These are phyloP conservation scores for Sugiyamaella novakii DNA, from an alignment of 1,139 yeast genomes.

Conservation along the genomic window DNA sequence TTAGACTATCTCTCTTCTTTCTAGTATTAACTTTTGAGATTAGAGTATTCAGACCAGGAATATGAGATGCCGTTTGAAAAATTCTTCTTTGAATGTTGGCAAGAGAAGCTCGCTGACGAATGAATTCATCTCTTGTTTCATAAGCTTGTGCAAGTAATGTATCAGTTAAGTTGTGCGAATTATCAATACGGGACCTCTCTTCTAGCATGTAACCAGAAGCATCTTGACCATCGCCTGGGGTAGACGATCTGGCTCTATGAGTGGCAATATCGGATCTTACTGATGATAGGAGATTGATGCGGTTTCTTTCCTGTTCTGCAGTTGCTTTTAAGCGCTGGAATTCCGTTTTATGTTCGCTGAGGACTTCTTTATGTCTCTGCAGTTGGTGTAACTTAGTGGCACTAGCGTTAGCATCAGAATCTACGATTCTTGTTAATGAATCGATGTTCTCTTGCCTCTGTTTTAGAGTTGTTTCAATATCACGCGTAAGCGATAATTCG, in stretches of 20 bases:
- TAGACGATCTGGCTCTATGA: conserved; percentile 50
- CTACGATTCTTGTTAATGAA: conserved; percentile 50
- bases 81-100: conserved; percentile 66
- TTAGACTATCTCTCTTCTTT: conserved; percentile 82
- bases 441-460: conserved; percentile 49
- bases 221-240: conserved; percentile 41
- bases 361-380: conserved; percentile 75
- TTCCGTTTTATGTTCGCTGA: conserved; percentile 69
- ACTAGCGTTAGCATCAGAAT: conserved; percentile 60
- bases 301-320: conserved; percentile 73
- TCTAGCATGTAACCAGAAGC: conserved; percentile 69
- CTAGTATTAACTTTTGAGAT: conserved; percentile 83
- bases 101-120: conserved; percentile 67
- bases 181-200: conserved; percentile 74
- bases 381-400: conserved; percentile 80
- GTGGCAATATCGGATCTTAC: conserved; percentile 77
- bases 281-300: conserved; percentile 68
- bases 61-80: conserved; percentile 58
- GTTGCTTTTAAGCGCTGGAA: conserved; percentile 60
- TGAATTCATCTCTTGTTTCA: conserved; percentile 83
- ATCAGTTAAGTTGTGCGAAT: conserved; percentile 76
- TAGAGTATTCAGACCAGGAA: conserved; percentile 83
- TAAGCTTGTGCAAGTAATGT: conserved; percentile 78
- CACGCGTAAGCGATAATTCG: conserved; percentile 47
- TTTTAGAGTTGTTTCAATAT: conserved; percentile 23